Base-by-base conservation (phyloP, 106 monocot genomes). In the Phalaenopsis equestris region DNA sequence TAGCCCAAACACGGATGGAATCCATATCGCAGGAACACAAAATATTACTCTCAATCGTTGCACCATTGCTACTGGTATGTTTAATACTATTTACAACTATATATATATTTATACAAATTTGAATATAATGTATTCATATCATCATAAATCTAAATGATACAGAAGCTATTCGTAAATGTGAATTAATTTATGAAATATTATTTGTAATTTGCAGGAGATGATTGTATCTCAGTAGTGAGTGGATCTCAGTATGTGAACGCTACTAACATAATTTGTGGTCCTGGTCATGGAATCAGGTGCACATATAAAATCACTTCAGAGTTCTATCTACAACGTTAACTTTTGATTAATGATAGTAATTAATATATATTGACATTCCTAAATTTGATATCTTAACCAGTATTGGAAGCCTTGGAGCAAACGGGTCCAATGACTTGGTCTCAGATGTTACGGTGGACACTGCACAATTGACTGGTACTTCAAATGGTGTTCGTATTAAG, bases 241-340 rank as follows among this genome's bases (percentile, higher is more conserved):
- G 93, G 89, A 45, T 88, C 96, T 1, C 78, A 41, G 37, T 78
- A 52, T 42, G 73, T 96, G 10, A 75, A 38, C 30, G 89, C 77
- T 1, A 82, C 48, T 9, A 79, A 86, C 80, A 89, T 87, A 49
- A 42, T 64, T 55, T 93, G 96, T 65, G 93, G 94, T 38, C 93
- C 90, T 8, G 96, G 96, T 30, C 93, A 96, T 83, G 96, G 96
- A 43, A 96, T 96, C 70, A 93, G 96, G 96, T 93, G 48, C 19
- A 42, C 3, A 41, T 39, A 70, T n/a, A 37, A 19, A 70, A 38
- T 4, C 43, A 45, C 6, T 45, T 45, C 6, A 45, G 6, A 6
- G 3, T 6, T n/a, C 14, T n/a, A 15, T 14, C 3, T 52, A 2
- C 12, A 12, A 45, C 12, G 1, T 52, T 52, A 52, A 52, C 14